These are phyloP conservation scores for Acarospora socialis DNA, from an alignment of 2,329 filamentous ascomycete genomes.

Conservation along the genomic window DNA sequence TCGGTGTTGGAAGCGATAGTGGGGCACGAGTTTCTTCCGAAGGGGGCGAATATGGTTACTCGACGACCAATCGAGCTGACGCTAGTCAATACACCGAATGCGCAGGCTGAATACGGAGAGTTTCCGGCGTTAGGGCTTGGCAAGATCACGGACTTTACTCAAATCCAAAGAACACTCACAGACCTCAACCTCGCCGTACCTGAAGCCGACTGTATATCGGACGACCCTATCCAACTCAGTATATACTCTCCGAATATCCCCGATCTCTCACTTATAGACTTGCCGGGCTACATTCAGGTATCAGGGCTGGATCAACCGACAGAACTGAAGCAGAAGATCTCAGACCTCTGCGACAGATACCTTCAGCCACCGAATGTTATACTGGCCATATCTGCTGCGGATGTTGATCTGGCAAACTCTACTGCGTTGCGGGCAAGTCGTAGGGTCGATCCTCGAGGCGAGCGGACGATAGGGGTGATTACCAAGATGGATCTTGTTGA, in stretches of 20 bases:
- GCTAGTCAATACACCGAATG: constrained; percentile 82
- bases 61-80: constrained; percentile 90
- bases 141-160: constrained; percentile 80
- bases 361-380: constrained; percentile 95
- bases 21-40: constrained; percentile 92
- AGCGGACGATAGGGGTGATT: constrained; percentile 94
- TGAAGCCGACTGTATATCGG: constrained; percentile 79
- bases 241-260: constrained; percentile 94
- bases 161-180: constrained; percentile 84
- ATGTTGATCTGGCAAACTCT: constrained; percentile 94
- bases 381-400: constrained; percentile 88
- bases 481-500: constrained; percentile 99
- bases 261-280: constrained; percentile 86
- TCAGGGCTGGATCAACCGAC: constrained; percentile 79
- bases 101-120: constrained; percentile 81
- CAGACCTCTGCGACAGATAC: constrained; percentile 94
- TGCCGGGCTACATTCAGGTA: constrained; percentile 96
- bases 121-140: constrained; percentile 84
- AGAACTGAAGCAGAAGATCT: constrained; percentile 88
- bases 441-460: constrained; percentile 82
- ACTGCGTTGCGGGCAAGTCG: constrained; percentile 80
- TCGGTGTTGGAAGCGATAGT: constrained; percentile 95
- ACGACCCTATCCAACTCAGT: constrained; percentile 89
- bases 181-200: constrained; percentile 91
- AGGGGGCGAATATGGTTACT: constrained; percentile 98